Conservation (phyloP, 2,329 filamentous ascomycete genomes). For the Cordyceps cateniannulata region DNA sequence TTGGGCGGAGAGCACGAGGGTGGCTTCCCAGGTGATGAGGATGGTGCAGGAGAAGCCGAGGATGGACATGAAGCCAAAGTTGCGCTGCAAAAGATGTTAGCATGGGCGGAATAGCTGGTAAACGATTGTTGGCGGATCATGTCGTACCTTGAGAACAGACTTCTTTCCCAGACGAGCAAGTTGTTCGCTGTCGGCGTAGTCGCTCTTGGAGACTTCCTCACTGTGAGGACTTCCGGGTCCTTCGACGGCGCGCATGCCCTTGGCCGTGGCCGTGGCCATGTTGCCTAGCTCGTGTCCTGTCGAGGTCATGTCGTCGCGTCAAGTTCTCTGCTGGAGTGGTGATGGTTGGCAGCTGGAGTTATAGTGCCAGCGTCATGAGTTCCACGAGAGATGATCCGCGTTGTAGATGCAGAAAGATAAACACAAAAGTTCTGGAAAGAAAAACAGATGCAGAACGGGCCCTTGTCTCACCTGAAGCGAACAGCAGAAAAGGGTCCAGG, state of each 20-base stretch:
- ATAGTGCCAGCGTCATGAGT: neutral
- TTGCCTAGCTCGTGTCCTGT: conserved; percentile 8
- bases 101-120: neutral
- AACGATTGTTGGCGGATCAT: too few species aligned
- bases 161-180: conserved; percentile 13
- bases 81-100: conserved; percentile 22
- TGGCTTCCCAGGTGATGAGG: conserved; percentile 42
- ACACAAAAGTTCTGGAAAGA: neutral
- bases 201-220: neutral
- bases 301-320: neutral
- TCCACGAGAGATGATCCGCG: neutral
- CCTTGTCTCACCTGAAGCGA: neutral
- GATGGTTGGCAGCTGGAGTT: neutral
- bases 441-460: neutral
- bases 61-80: conserved; percentile 38
- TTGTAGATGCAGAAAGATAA: neutral
- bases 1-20: conserved; percentile 20
- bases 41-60: conserved; percentile 40
- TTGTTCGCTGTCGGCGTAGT: conserved; percentile 4
- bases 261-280: conserved; percentile 6
- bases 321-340: neutral
- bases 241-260: neutral
- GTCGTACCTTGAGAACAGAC: conserved; percentile 11
- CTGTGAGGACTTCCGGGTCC: neutral
- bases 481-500: neutral